These are phyloP conservation scores for Boletus sensibilis DNA, from an alignment of 768 basidiomycete genomes.

Conservation along the genomic window DNA sequence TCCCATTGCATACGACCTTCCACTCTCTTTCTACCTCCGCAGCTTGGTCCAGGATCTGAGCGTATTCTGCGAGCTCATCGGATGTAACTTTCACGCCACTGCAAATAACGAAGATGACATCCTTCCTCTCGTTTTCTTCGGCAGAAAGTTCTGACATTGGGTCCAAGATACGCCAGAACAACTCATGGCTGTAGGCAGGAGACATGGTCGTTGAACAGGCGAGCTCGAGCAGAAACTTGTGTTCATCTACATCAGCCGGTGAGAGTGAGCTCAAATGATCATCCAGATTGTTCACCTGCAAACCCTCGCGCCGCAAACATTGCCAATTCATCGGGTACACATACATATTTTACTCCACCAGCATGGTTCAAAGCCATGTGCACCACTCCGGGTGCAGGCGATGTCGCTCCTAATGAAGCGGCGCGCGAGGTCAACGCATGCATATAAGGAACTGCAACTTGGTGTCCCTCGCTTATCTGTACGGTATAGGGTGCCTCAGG, in stretches of 20 bases:
- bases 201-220: constrained; percentile 71
- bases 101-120: constrained; percentile 21
- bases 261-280: neutral
- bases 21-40: constrained; percentile 28
- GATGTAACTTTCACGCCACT: constrained; percentile 64
- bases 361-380: constrained; percentile 60
- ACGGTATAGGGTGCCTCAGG: constrained; percentile 40
- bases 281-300: constrained; percentile 45
- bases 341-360: constrained; percentile 58
- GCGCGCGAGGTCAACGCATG: constrained; percentile 59
- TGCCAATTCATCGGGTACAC: constrained; percentile 63
- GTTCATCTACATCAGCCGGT: constrained; percentile 51
- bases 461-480: constrained; percentile 39
- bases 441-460: constrained; percentile 59
- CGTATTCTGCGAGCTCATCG: constrained; percentile 51
- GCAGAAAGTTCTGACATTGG: constrained; percentile 21
- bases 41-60: constrained; percentile 37
- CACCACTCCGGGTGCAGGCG: constrained; percentile 59
- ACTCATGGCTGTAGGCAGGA: constrained; percentile 56
- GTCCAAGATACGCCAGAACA: constrained; percentile 47
- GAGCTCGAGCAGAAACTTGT: constrained; percentile 72
- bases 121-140: constrained; percentile 24
- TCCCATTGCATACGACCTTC: constrained; percentile 32
- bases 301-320: constrained; percentile 61
- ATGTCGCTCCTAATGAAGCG: constrained; percentile 69